Conservation (phyloP, 2,329 filamentous ascomycete species). For the Exserohilum turcica region DNA sequence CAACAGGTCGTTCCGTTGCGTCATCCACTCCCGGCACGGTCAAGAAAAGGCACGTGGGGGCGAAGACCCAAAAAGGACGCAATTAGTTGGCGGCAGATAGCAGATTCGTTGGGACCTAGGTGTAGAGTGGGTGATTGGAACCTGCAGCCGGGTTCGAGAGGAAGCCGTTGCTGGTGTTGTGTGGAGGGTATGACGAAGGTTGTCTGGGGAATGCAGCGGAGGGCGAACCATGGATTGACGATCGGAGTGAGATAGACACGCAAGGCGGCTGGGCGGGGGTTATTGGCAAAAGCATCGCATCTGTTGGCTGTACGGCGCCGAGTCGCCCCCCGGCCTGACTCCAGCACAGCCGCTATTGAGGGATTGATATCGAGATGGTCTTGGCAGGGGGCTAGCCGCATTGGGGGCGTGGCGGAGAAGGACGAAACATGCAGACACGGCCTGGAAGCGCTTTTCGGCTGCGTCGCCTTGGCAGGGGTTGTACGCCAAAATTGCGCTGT, state of each 20-base stretch:
- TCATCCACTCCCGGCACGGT: no score
- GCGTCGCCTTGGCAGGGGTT: constrained; percentile 17
- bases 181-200: background rate
- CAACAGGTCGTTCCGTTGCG: no score
- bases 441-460: constrained; percentile 1
- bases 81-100: background rate
- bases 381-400: background rate
- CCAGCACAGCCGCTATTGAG: background rate
- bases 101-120: background rate
- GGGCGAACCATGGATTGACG: background rate
- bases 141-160: background rate
- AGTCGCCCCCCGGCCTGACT: constrained; percentile 2
- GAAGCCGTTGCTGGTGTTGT: background rate
- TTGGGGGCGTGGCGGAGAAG: background rate
- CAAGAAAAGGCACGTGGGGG: no score
- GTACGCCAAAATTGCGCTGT: constrained; percentile 5
- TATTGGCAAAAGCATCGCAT: constrained; percentile 6
- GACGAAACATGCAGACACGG: constrained; percentile 9
- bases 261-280: background rate
- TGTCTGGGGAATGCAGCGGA: background rate
- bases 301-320: background rate
- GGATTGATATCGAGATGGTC: background rate
- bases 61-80: no score
- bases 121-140: background rate
- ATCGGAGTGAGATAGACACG: background rate